Conservation (phyloP, 2,329 filamentous ascomycete species). For the Cladophialophora psammophila region DNA sequence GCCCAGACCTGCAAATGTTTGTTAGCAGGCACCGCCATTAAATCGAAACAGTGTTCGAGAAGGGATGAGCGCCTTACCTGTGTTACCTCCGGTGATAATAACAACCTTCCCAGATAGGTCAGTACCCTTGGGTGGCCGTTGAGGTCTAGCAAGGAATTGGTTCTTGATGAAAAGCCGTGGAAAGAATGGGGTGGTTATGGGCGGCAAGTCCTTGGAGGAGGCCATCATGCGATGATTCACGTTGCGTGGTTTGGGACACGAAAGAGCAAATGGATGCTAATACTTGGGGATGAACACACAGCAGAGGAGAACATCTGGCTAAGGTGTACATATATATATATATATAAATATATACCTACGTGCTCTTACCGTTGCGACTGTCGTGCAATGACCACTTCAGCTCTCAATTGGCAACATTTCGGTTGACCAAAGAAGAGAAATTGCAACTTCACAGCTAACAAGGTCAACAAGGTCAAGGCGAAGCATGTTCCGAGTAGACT, state of each 20-base stretch:
- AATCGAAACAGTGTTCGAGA: neutral
- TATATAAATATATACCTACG: slow-evolving; percentile 6
- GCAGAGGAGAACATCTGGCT: neutral
- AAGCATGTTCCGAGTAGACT: too few relatives aligned
- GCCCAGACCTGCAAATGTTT: slow-evolving; percentile 52
- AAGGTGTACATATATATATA: neutral
- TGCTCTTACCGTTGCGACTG: neutral
- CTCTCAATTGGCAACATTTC: slow-evolving; percentile 9
- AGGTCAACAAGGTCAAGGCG: neutral
- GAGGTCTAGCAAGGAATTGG: slow-evolving; percentile 38
- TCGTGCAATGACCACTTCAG: neutral
- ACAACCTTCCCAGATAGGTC: slow-evolving; percentile 49
- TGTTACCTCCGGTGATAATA: slow-evolving; percentile 60
- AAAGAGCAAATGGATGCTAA: neutral
- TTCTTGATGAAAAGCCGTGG: slow-evolving; percentile 38
- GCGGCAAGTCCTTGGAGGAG: slow-evolving; percentile 40
- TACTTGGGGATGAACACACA: neutral
- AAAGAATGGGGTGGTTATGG: slow-evolving; percentile 32
- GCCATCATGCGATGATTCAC: slow-evolving; percentile 30
- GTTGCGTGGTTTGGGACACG: neutral
- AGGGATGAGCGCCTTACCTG: neutral
- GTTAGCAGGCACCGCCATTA: neutral
- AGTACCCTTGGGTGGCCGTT: slow-evolving; percentile 29
- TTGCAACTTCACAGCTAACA: neutral
- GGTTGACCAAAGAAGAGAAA: neutral